These are phyloP conservation scores for Gorgonomyces haynaldii DNA, from an alignment of 192 early-diverging fungal genomes.

Conservation along the genomic window DNA sequence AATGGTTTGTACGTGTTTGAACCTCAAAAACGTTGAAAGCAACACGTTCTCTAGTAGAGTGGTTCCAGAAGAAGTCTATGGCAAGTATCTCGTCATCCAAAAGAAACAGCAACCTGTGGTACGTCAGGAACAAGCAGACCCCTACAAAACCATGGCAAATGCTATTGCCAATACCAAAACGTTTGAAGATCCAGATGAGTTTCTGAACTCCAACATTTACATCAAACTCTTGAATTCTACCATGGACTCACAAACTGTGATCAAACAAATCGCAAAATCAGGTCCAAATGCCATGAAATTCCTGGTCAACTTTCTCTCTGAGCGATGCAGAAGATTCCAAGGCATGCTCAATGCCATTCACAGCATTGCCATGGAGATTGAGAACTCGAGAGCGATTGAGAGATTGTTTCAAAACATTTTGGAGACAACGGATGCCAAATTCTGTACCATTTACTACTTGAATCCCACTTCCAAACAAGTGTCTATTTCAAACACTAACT, in stretches of 20 bases:
- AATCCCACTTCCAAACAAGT: background rate
- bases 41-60: conserved; percentile 8
- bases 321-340: conserved; percentile 22
- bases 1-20: conserved; percentile 31
- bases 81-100: conserved; percentile 1
- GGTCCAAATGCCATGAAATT: conserved; percentile 10
- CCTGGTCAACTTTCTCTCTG: conserved; percentile 23
- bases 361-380: conserved; percentile 9
- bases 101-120: background rate
- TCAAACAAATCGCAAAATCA: conserved; percentile 14
- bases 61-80: background rate
- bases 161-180: too few species aligned
- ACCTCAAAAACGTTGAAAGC: conserved; percentile 23
- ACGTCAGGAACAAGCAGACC: background rate
- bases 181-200: too few species aligned
- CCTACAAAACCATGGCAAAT: background rate
- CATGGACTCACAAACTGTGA: conserved; percentile 12
- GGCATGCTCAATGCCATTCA: conserved; percentile 15
- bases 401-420: conserved; percentile 16
- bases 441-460: conserved; percentile 19
- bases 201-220: conserved; percentile 28
- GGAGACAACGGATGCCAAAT: conserved; percentile 11
- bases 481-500: background rate
- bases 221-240: conserved; percentile 30
- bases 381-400: conserved; percentile 9